Conservation (phyloP, 2,329 filamentous ascomycete species). For the Neocucurbitaria cava region DNA sequence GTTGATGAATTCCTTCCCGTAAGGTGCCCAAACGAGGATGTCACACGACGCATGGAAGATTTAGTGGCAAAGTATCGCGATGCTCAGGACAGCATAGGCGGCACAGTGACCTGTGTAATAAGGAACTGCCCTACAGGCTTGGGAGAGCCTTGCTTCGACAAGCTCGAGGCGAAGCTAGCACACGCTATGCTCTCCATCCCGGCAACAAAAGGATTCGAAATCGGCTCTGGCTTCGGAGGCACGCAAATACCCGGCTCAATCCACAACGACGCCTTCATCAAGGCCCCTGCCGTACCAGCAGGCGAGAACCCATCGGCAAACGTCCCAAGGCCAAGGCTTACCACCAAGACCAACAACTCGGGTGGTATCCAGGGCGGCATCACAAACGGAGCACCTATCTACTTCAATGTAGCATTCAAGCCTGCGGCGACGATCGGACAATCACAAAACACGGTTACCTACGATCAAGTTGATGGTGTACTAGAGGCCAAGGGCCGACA, state of each 20-base stretch:
- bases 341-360: slow-evolving; percentile 92
- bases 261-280: slow-evolving; percentile 89
- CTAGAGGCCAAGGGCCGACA: slow-evolving; percentile 93
- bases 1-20: slow-evolving; percentile 89
- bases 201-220: slow-evolving; percentile 93
- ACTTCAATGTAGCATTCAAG: slow-evolving; percentile 96
- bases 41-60: slow-evolving; percentile 75
- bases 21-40: slow-evolving; percentile 76
- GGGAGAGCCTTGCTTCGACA: slow-evolving; percentile 94
- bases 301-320: slow-evolving; percentile 52
- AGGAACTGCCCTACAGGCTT: slow-evolving; percentile 83
- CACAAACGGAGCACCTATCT: slow-evolving; percentile 90
- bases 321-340: slow-evolving; percentile 65
- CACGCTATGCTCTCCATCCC: slow-evolving; percentile 97
- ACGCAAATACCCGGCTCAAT: slow-evolving; percentile 84
- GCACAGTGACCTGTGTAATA: slow-evolving; percentile 93
- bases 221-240: slow-evolving; percentile 90
- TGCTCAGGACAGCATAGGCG: slow-evolving; percentile 85
- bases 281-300: slow-evolving; percentile 59
- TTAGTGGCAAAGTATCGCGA: slow-evolving; percentile 81
- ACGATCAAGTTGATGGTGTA: slow-evolving; percentile 75
- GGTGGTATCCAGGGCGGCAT: slow-evolving; percentile 96
- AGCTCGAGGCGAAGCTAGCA: slow-evolving; percentile 87
- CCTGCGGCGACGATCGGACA: slow-evolving; percentile 91
- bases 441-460: slow-evolving; percentile 82